Evolutionary conservation across 495 filamentous ascomycete genomes (phyloP), one percentile per base, ranked within the genome.

Genomic region (Amniculicola lignicola): DNA sequence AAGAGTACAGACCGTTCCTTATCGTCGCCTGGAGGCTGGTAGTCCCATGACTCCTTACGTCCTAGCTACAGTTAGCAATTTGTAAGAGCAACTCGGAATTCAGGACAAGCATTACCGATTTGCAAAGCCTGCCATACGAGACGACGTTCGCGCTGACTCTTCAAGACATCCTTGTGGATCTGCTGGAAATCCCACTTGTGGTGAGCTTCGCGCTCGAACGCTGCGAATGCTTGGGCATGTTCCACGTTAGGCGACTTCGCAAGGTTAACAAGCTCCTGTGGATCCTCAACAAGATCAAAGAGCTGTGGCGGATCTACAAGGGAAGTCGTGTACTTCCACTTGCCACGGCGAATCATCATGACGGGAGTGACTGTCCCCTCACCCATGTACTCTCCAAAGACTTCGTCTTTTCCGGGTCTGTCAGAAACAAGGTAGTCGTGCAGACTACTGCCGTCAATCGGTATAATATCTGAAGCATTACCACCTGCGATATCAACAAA

Each of bases 291-390:
- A 10, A 94, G 72, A 66, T 95, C 81, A 73, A 78, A 95, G 14
- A 95, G 79, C 75, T 89, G 85, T 9, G 85, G 79, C 3, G 85
- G 83, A 67, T 95, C 90, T 14, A 85, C 82, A 5, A 86, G 80
- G 51, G 87, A 94, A 56, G 83, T 86, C 55, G 88, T 77, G 56
- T 87, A 92, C 72, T 95, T 95, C 84, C 84, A 93, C 38, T 73
- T 72, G 10, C 88, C 89, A 38, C 86, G 82, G 25, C 82, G 80
- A 65, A 95, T 94, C 89, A 95, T 95, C 72, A 93, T 85, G n/a
- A 91, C 75, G 0, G 89, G 89, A 4, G 85, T 81, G 53, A 91
- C 77, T 2, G 89, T 93, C 38, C 89, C 89, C 70, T 95, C 89
- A 16, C 86, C 89, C 67, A 87, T 89, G 70, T 94, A 95, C 70